Conservation (phyloP, 441 rosid species). For the Populus hybrid region DNA sequence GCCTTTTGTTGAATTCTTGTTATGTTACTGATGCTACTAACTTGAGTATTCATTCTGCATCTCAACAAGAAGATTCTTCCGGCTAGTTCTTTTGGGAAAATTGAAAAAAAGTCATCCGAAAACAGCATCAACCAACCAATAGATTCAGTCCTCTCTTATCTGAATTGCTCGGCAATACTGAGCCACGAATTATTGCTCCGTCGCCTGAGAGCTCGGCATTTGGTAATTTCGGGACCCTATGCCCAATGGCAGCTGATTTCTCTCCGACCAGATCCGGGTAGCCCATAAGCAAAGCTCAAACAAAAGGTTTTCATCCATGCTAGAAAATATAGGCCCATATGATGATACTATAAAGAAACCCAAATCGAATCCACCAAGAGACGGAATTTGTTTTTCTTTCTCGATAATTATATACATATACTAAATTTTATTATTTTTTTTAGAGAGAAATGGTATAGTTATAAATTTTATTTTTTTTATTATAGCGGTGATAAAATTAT, state of each 20-base stretch:
- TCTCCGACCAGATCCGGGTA: neutral
- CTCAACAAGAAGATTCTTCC: conserved; percentile 1
- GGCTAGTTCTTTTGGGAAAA: neutral
- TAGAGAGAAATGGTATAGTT: too few species aligned
- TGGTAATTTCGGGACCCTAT: neutral
- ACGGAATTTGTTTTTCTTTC: too few species aligned
- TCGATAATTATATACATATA: too few species aligned
- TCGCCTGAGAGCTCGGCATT: neutral
- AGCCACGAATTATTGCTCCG: conserved; percentile 19
- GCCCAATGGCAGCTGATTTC: too few species aligned
- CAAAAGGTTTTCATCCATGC: too few species aligned
- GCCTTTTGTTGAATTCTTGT: conserved; percentile 7
- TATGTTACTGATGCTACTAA: conserved; percentile 19
- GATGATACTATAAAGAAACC: too few species aligned
- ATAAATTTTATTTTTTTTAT: too few species aligned
- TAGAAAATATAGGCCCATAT: too few species aligned
- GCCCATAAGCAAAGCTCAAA: too few species aligned
- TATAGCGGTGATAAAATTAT: too few species aligned
- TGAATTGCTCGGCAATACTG: neutral
- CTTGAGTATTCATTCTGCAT: conserved; percentile 50
- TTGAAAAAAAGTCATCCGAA: neutral
- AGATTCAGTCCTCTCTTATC: conserved; percentile 18
- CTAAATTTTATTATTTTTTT: too few species aligned
- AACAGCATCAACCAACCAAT: neutral
- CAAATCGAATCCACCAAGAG: too few species aligned